Evolutionary conservation across 352 stramenopile genomes (phyloP), one percentile per base, ranked within the genome.

Genomic region (Pythium sukuiense): DNA sequence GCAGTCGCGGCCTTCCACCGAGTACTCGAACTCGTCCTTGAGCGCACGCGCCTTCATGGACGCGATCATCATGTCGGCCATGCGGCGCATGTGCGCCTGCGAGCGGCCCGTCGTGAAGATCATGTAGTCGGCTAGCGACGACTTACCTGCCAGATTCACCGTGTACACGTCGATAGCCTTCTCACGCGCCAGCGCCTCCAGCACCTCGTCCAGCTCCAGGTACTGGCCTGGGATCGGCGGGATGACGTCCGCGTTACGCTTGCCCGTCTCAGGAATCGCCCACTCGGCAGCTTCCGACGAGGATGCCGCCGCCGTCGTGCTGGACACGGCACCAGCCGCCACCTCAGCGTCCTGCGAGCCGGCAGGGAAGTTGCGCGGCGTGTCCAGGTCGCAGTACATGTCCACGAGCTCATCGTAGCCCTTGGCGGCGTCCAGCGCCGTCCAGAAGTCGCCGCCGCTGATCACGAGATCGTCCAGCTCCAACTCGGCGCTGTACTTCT

Each of bases 51-150:
- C 85, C 59, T 89, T 90, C 79, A 96, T 87, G 6, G 89, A 94
- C 52, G 87, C 76, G 55, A 97, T 93, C 52, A 97, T 71, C 73
- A 95, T 80, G 63, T 97, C 88, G 12, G 89, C 88, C 76, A 97
- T 91, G 24, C 89, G 86, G 29, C 87, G 79, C 89, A 97, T 95
- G 59, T 97, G 89, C 9, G 82, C 76, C 60, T 89, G 81, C 33
- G 83, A 96, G 14, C 80, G 76, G 7, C 88, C 88, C 6, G 89
- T 96, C 37, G 80, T 90, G 63, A 97, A 97, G 26, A 97, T 79
- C 89, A 97, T 97, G 70, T 87, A 89, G 63, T 96, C 82, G 11
- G 88, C 89, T 46, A 96, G 73, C 41, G 81, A 90, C 59, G 78
- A 93, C 68, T 93, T 93, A 32, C 86, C 86, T 14, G 73, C 68